Conservation (phyloP, 78 protist genomes). For the Dictyostelium brefeldianum region DNA sequence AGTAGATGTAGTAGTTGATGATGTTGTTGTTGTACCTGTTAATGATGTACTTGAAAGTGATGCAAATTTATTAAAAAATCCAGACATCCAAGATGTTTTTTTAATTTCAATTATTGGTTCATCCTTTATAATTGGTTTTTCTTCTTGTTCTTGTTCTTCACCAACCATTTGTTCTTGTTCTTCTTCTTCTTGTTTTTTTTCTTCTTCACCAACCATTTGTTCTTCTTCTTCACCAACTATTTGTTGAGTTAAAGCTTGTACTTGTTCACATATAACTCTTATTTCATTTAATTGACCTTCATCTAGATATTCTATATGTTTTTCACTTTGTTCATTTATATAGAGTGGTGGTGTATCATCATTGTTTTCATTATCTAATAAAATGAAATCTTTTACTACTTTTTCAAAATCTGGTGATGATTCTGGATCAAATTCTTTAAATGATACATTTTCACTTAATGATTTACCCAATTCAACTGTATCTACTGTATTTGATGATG, state of each 20-base stretch:
- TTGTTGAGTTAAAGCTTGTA: not conserved
- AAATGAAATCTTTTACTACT: constrained; percentile 60
- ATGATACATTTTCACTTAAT: not conserved
- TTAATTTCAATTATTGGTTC: constrained; percentile 21
- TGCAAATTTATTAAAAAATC: constrained; percentile 14
- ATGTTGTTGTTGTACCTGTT: not conserved
- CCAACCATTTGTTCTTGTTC: not conserved
- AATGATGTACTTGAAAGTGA: not conserved
- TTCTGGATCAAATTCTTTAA: constrained; percentile 26
- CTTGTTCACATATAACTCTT: not conserved
- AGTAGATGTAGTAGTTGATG: not conserved
- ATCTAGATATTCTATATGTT: not conserved
- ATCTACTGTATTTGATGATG: not conserved
- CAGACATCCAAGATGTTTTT: constrained; percentile 29
- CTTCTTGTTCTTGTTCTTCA: not conserved
- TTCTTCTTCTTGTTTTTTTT: not conserved
- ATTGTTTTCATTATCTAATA: constrained; percentile 17
- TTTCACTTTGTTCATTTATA: not conserved
- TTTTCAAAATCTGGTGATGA: constrained; percentile 49
- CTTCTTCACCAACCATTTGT: not conserved
- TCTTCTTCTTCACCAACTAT: not conserved
- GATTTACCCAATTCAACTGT: not conserved
- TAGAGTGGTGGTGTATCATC: not conserved
- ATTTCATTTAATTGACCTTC: not conserved
- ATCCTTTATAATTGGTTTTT: not conserved